Percentiles rank a stretch among this genome's conserved stretches.
phyloP scores from a whole-genome alignment of 164 flowering plant genomes.

The Sedum album region DNA sequence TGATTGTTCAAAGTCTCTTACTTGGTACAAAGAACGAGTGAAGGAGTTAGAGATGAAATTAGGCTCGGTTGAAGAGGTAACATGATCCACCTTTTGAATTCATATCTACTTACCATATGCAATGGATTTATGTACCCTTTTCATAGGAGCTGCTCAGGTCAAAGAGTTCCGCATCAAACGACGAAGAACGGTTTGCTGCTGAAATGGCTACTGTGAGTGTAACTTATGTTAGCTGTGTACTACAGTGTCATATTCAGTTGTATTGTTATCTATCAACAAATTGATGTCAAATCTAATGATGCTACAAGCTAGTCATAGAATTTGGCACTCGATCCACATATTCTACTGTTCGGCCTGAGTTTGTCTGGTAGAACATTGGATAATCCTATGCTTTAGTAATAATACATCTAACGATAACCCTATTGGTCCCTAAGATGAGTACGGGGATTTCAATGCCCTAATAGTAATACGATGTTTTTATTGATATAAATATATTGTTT shows the following conservation, averaged over 20 bases:
- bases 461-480: too few relatives aligned
- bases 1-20: constrained; percentile 54
- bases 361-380: too few relatives aligned
- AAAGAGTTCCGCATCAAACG: constrained; percentile 53
- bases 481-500: too few relatives aligned
- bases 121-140: constrained; percentile 9
- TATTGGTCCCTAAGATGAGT: too few relatives aligned
- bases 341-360: too few relatives aligned
- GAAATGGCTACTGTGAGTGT: constrained; percentile 74
- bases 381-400: too few relatives aligned
- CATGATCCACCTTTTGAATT: background rate
- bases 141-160: constrained; percentile 61
- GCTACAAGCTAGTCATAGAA: too few relatives aligned
- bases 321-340: too few relatives aligned
- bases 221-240: too few relatives aligned
- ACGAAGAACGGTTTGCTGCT: constrained; percentile 55
- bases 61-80: constrained; percentile 58
- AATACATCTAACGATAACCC: too few relatives aligned
- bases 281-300: background rate
- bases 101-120: background rate
- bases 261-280: background rate
- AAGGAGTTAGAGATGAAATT: constrained; percentile 61
- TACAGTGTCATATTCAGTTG: background rate
- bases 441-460: too few relatives aligned
- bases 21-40: constrained; percentile 57